phyloP scores from a whole-genome alignment of 495 filamentous ascomycete genomes.

The Penicillium pulvis region DNA sequence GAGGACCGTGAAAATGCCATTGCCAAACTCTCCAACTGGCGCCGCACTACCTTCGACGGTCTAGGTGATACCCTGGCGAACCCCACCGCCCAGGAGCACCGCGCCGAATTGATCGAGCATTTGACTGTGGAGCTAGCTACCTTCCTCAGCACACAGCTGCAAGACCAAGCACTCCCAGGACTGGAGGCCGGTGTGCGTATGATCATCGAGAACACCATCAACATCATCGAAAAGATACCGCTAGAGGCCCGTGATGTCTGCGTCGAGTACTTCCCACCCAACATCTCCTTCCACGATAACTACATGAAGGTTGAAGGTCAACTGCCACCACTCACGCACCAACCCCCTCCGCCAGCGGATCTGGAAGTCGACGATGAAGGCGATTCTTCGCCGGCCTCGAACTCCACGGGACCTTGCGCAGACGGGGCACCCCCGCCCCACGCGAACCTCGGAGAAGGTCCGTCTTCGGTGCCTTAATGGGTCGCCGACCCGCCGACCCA shows the following conservation, averaged over 20 bases:
- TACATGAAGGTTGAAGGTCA: conserved; percentile 85
- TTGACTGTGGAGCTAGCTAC: conserved; percentile 72
- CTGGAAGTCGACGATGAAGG: conserved; percentile 34
- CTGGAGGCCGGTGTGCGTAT: conserved; percentile 80
- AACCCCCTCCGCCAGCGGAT: conserved; percentile 37
- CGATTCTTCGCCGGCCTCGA: conserved; percentile 32
- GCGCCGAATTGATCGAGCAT: conserved; percentile 63
- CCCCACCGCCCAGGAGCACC: conserved; percentile 62
- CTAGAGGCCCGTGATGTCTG: conserved; percentile 89
- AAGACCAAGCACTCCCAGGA: conserved; percentile 73
- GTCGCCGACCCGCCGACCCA: conserved; percentile 30
- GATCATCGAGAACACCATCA: conserved; percentile 91
- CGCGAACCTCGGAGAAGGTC: conserved; percentile 29
- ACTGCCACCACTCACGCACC: conserved; percentile 68
- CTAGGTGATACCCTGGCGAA: conserved; percentile 70
- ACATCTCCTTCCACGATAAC: conserved; percentile 60
- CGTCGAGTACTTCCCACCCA: conserved; percentile 81
- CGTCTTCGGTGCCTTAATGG: conserved; percentile 54
- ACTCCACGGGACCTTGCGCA: conserved; percentile 25
- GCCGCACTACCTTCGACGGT: conserved; percentile 92
- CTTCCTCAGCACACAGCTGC: conserved; percentile 67
- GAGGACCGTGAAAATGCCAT: conserved; percentile 90
- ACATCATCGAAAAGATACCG: conserved; percentile 82
- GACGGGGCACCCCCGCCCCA: conserved; percentile 29
- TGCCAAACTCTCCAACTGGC: conserved; percentile 88